phyloP scores from a whole-genome alignment of 2,329 filamentous ascomycete species.

The Phialocephala subalpina region DNA sequence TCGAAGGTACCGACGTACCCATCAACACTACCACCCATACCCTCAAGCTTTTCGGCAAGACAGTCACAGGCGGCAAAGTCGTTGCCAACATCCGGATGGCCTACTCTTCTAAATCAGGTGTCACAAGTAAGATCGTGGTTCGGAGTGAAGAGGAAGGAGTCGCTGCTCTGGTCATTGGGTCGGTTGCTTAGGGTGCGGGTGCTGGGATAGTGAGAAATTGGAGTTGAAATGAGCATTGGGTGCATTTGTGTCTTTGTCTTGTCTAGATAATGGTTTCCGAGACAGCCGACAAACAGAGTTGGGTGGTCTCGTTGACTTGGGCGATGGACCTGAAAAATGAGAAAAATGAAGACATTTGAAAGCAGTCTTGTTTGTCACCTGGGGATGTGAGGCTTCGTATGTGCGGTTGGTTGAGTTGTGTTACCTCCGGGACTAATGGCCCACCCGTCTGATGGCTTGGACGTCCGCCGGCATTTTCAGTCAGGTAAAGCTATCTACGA shows the following conservation, averaged over 20 bases:
- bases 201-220: slow-evolving; percentile 30
- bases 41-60: slow-evolving; percentile 96
- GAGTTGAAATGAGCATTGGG: slow-evolving; percentile 38
- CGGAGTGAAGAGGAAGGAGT: slow-evolving; percentile 93
- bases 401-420: too few species aligned
- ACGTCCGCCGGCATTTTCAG: neutral
- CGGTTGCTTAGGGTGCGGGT: slow-evolving; percentile 63
- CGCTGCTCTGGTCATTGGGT: slow-evolving; percentile 82
- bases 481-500: neutral
- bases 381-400: too few species aligned
- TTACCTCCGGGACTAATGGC: too few species aligned
- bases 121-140: slow-evolving; percentile 94
- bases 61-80: slow-evolving; percentile 87
- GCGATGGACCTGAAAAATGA: slow-evolving; percentile 26
- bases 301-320: slow-evolving; percentile 26
- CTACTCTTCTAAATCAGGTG: slow-evolving; percentile 88
- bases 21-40: slow-evolving; percentile 90
- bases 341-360: slow-evolving; percentile 2
- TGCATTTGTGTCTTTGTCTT: slow-evolving; percentile 37
- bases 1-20: slow-evolving; percentile 93
- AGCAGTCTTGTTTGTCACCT: neutral
- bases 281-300: slow-evolving; percentile 24
- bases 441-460: neutral
- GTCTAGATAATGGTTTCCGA: slow-evolving; percentile 40
- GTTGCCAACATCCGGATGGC: slow-evolving; percentile 92